phyloP scores from a whole-genome alignment of 345 rosid species.

The Gossypium ekmanianum region DNA sequence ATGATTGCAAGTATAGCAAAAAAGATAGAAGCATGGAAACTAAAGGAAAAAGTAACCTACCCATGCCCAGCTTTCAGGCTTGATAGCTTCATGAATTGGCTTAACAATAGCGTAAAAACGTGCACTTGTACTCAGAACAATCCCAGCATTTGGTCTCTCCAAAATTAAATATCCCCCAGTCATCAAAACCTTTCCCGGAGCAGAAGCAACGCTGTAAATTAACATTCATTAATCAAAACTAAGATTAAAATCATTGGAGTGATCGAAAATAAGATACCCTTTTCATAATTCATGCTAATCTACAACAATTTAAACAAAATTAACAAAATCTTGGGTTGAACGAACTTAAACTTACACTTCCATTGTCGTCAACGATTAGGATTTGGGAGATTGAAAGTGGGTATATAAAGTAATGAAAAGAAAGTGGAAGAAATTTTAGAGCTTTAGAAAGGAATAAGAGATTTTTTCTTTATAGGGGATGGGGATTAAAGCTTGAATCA shows the following conservation, averaged over 20 bases:
- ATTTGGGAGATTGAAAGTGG: slow-evolving; percentile 1
- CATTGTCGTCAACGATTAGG: not conserved
- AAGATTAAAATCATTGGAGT: not conserved
- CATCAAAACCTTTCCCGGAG: slow-evolving; percentile 96
- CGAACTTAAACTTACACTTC: slow-evolving; percentile 16
- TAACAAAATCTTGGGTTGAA: not conserved
- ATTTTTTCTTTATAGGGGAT: not conserved
- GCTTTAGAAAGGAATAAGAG: not conserved
- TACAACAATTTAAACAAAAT: not conserved
- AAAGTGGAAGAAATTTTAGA: not conserved
- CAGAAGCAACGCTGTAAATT: slow-evolving; percentile 74
- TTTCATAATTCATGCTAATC: not conserved
- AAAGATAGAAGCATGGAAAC: not conserved
- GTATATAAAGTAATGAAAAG: not conserved
- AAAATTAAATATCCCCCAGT: slow-evolving; percentile 89
- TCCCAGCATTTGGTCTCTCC: slow-evolving; percentile 93
- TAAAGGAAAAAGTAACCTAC: slow-evolving; percentile 49
- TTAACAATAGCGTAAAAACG: slow-evolving; percentile 87
- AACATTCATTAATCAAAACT: slow-evolving; percentile 12
- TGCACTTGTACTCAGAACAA: slow-evolving; percentile 87
- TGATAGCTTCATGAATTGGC: slow-evolving; percentile 60
- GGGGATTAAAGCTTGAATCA: not conserved
- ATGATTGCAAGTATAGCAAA: not conserved
- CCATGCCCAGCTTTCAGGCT: slow-evolving; percentile 87
- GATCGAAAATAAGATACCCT: not conserved